Evolutionary conservation across 148 eudicot genomes (phyloP).

Genomic region (Chenopodium formosanum): DNA sequence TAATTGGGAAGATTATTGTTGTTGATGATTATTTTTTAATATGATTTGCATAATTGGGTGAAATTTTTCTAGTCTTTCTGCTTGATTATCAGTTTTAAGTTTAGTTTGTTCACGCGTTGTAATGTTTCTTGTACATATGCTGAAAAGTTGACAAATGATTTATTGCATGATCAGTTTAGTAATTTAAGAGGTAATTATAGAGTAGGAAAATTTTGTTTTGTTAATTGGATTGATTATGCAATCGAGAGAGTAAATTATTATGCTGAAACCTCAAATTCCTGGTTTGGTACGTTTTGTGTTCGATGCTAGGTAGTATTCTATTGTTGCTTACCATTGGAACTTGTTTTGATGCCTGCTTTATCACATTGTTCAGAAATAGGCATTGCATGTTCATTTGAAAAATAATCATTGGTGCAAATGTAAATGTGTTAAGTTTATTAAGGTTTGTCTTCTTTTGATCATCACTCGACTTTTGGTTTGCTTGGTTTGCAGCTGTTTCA

Average conservation of each 20-base stretch:
- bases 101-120: not conserved
- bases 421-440: not conserved
- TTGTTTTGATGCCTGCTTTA: not conserved
- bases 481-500: slow-evolving; percentile 48
- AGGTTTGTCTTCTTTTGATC: not conserved
- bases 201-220: not conserved
- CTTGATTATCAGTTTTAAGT: not conserved
- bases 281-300: not conserved
- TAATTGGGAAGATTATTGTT: not conserved
- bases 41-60: not conserved
- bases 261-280: not conserved
- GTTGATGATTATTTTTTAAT: not conserved
- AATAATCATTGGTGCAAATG: not conserved
- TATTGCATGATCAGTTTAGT: no score
- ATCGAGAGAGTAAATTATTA: not conserved
- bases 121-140: no score
- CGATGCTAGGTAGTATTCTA: not conserved
- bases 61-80: not conserved
- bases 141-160: no score
- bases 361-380: not conserved
- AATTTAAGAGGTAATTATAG: not conserved
- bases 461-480: not conserved
- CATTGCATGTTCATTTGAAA: not conserved
- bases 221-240: not conserved
- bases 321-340: not conserved